phyloP scores from a whole-genome alignment of 2,329 filamentous ascomycete species.

The Claviceps sp. region DNA sequence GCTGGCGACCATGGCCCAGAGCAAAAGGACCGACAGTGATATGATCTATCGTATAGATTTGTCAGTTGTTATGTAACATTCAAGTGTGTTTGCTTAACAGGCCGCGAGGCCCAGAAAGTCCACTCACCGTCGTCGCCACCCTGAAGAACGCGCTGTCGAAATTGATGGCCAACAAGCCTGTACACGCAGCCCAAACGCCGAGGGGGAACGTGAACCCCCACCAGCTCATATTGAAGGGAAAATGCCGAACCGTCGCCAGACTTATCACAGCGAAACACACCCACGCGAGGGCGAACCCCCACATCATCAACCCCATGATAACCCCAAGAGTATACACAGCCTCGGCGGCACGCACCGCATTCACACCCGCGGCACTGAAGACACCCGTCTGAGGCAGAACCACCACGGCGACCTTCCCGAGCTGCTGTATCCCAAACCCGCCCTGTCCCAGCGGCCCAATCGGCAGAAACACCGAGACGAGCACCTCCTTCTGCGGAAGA shows the following conservation, averaged over 20 bases:
- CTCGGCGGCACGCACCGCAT: conserved; percentile 17
- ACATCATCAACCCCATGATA: conserved; percentile 28
- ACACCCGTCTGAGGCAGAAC: conserved; percentile 25
- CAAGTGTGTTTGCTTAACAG: not conserved
- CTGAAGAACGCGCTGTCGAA: conserved; percentile 30
- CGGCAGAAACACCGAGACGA: conserved; percentile 55
- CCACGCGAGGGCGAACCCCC: conserved; percentile 31
- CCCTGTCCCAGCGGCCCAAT: conserved; percentile 55
- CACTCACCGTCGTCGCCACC: conserved; percentile 23
- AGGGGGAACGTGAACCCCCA: conserved; percentile 35
- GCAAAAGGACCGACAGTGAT: conserved; percentile 24
- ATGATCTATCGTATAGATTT: conserved; percentile 19
- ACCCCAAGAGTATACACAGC: conserved; percentile 47
- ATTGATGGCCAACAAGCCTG: conserved; percentile 24
- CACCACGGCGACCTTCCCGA: conserved; percentile 32
- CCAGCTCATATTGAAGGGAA: conserved; percentile 34
- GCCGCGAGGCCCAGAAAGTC: not conserved
- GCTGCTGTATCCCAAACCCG: conserved; percentile 42
- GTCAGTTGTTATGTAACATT: not conserved
- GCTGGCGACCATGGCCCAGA: conserved; percentile 28
- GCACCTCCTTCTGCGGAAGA: conserved; percentile 51
- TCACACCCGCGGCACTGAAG: conserved; percentile 29
- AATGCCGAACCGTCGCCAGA: conserved; percentile 23
- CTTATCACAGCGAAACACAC: conserved; percentile 29
- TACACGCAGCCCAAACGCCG: conserved; percentile 30